phyloP scores from a whole-genome alignment of 495 filamentous ascomycete genomes.

The Neurospora sp. region DNA sequence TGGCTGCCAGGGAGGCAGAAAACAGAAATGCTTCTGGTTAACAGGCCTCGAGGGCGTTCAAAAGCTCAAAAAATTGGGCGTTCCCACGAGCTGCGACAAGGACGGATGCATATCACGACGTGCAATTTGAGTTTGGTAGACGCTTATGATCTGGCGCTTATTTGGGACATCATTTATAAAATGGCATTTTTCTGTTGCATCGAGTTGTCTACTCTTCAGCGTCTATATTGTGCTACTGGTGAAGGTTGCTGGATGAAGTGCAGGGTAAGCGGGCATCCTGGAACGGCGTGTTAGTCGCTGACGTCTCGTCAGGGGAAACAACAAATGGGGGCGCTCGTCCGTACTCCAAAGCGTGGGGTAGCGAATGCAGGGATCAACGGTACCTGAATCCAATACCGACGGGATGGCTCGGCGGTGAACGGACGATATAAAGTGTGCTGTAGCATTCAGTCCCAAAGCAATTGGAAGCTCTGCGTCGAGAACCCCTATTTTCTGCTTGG shows the following conservation, averaged over 20 bases:
- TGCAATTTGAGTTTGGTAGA: background rate
- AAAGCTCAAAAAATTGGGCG: background rate
- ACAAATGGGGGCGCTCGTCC: background rate
- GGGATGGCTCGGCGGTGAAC: background rate
- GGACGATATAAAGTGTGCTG: background rate
- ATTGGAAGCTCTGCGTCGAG: background rate
- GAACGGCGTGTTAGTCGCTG: background rate
- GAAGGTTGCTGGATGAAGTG: background rate
- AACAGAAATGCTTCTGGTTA: conserved; percentile 53
- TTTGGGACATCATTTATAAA: background rate
- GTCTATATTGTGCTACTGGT: background rate
- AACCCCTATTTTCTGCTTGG: background rate
- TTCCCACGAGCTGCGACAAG: background rate
- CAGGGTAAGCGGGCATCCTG: background rate
- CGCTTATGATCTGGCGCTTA: background rate
- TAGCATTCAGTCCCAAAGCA: background rate
- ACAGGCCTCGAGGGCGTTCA: background rate
- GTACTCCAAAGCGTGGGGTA: background rate
- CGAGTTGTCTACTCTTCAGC: background rate
- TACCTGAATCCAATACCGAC: background rate
- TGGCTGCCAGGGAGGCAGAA: conserved; percentile 63
- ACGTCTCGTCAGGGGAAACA: background rate
- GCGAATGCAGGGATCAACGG: background rate
- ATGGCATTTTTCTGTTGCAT: background rate
- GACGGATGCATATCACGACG: background rate